These are phyloP conservation scores for Metroxylon sagu DNA, from an alignment of 176 grass and related monocot species.

Conservation along the genomic window DNA sequence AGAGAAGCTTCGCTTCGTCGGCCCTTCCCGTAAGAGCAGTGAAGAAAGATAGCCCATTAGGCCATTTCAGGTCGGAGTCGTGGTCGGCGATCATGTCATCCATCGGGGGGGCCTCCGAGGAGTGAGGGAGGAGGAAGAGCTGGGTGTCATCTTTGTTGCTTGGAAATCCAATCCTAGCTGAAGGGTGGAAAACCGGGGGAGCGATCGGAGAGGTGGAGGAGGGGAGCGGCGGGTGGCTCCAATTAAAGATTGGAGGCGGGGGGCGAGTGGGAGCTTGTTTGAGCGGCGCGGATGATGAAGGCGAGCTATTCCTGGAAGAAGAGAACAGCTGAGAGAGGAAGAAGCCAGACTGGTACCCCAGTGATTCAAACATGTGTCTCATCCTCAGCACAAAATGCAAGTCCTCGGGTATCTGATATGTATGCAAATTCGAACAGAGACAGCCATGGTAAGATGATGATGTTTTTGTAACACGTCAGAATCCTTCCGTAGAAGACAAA, in stretches of 20 bases:
- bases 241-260: conserved; percentile 38
- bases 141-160: conserved; percentile 33
- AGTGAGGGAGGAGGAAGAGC: conserved; percentile 40
- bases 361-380: conserved; percentile 96
- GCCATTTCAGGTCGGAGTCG: conserved; percentile 64
- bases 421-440: not conserved
- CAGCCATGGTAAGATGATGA: too few species aligned
- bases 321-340: conserved; percentile 99
- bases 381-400: conserved; percentile 96
- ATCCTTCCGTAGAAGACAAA: too few species aligned
- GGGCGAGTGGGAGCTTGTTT: conserved; percentile 46
- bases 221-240: conserved; percentile 31
- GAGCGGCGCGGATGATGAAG: conserved; percentile 43
- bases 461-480: too few species aligned
- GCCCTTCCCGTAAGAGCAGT: conserved; percentile 77
- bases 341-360: conserved; percentile 96
- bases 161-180: conserved; percentile 9
- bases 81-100: conserved; percentile 48
- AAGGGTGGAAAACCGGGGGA: conserved; percentile 35
- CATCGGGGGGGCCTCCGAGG: conserved; percentile 39
- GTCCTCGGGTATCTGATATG: conserved; percentile 83
- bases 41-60: conserved; percentile 95
- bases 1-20: conserved; percentile 71
- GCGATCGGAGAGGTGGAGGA: conserved; percentile 30
- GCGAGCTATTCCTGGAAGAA: conserved; percentile 48